Percentiles rank a stretch among this genome's conserved stretches.
Conservation (phyloP, 257 asterid genomes). For the Osmanthus fragrans region DNA sequence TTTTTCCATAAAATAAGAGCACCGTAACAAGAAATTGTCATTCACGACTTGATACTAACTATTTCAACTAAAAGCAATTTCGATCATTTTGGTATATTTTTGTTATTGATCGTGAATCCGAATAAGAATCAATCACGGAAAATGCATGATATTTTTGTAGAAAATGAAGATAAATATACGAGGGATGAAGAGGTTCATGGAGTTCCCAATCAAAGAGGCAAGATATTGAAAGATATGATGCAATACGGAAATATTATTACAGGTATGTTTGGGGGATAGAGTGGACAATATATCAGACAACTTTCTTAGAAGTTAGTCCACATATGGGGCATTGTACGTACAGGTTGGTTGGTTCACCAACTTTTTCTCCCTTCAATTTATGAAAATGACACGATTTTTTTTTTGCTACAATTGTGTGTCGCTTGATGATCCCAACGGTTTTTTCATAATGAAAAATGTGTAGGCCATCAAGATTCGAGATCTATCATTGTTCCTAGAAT, state of each 20-base stretch:
- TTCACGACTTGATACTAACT: too few relatives aligned
- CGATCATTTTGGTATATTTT: too few relatives aligned
- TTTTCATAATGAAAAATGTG: too few relatives aligned
- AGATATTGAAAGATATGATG: slow-evolving; percentile 12
- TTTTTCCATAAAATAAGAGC: too few relatives aligned
- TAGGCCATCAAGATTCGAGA: too few relatives aligned
- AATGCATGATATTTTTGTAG: not conserved
- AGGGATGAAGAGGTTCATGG: not conserved
- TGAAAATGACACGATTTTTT: not conserved
- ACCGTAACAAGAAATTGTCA: too few relatives aligned
- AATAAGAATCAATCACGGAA: not conserved
- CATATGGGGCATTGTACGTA: slow-evolving; percentile 12
- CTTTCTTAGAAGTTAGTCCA: slow-evolving; percentile 8
- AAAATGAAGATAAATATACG: not conserved
- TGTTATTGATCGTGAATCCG: not conserved
- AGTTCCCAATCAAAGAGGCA: not conserved
- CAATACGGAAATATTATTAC: not conserved
- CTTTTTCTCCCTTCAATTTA: slow-evolving; percentile 16
- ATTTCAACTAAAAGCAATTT: too few relatives aligned
- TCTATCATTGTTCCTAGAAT: too few relatives aligned
- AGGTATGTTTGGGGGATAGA: slow-evolving; percentile 13
- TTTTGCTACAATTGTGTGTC: too few relatives aligned
- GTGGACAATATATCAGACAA: slow-evolving; percentile 4
- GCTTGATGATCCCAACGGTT: too few relatives aligned
- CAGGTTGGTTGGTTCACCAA: slow-evolving; percentile 7